phyloP scores from a whole-genome alignment of 116 monocot genomes.

The Dioscorea cayenensis region DNA sequence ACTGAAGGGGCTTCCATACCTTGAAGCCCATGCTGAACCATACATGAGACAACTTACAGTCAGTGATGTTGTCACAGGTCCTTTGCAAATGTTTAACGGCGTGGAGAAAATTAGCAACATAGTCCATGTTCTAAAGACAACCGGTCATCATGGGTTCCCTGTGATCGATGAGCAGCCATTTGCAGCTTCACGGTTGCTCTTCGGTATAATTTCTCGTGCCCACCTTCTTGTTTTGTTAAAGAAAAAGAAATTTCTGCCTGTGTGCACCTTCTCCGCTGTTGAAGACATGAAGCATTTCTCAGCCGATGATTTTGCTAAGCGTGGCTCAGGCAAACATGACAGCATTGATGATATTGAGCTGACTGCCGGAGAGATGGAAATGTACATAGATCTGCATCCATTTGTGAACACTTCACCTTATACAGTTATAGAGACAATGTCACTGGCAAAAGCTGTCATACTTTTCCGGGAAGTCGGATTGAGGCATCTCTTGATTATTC shows the following conservation, averaged over 20 bases:
- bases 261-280: not conserved
- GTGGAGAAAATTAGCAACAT: conserved; percentile 77
- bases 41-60: conserved; percentile 88
- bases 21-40: conserved; percentile 73
- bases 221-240: conserved; percentile 84
- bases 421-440: conserved; percentile 93
- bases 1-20: conserved; percentile 83
- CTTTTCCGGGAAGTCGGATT: conserved; percentile 81
- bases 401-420: conserved; percentile 88
- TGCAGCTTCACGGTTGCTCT: conserved; percentile 41
- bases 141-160: conserved; percentile 84
- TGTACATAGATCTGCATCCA: conserved; percentile 87
- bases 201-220: conserved; percentile 59
- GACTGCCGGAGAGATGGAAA: conserved; percentile 69
- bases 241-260: conserved; percentile 45
- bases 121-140: conserved; percentile 60
- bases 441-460: conserved; percentile 75
- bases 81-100: conserved; percentile 55
- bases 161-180: conserved; percentile 67
- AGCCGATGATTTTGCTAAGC: conserved; percentile 65
- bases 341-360: conserved; percentile 54
- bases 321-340: conserved; percentile 53
- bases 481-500: conserved; percentile 77
- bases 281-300: conserved; percentile 28
- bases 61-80: conserved; percentile 71